These are phyloP conservation scores for Nyssa sinensis DNA, from an alignment of 148 eudicot genomes.

Conservation along the genomic window DNA sequence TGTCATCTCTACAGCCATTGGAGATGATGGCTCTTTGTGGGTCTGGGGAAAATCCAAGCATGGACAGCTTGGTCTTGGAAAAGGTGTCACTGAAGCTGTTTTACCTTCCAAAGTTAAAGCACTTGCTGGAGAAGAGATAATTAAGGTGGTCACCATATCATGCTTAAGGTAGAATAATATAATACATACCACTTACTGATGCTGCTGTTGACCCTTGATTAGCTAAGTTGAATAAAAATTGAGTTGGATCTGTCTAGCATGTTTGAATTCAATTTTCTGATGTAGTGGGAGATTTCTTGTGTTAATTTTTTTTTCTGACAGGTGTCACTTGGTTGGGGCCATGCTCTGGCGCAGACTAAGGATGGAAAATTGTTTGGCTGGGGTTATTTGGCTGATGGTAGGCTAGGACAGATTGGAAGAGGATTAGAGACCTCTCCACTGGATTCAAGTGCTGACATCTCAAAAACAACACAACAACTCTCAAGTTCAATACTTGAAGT, in stretches of 20 bases:
- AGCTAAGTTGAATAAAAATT: background rate
- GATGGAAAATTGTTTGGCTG: slow-evolving; percentile 87
- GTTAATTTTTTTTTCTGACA: slow-evolving; percentile 25
- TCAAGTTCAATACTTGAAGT: slow-evolving; percentile 43
- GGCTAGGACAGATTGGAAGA: slow-evolving; percentile 70
- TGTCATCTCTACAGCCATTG: slow-evolving; percentile 74
- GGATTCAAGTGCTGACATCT: slow-evolving; percentile 42
- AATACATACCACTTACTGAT: slow-evolving; percentile 1
- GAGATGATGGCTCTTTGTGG: slow-evolving; percentile 92
- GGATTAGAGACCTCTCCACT: slow-evolving; percentile 65
- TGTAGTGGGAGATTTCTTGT: background rate
- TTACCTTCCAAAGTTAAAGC: slow-evolving; percentile 69
- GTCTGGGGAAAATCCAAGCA: slow-evolving; percentile 99
- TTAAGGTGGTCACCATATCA: slow-evolving; percentile 66
- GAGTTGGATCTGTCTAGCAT: background rate
- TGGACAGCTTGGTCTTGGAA: slow-evolving; percentile 95
- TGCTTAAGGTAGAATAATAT: slow-evolving; percentile 43
- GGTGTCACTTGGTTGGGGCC: slow-evolving; percentile 99
- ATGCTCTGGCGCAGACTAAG: slow-evolving; percentile 70
- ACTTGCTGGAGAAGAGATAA: slow-evolving; percentile 67
- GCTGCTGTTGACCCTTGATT: slow-evolving; percentile 1
- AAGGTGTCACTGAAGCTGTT: slow-evolving; percentile 57
- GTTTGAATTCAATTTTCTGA: background rate
- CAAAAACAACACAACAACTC: slow-evolving; percentile 24
- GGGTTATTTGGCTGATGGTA: slow-evolving; percentile 97